phyloP scores from a whole-genome alignment of 208 protist genomes.

The Acanthamoeba quina region DNA sequence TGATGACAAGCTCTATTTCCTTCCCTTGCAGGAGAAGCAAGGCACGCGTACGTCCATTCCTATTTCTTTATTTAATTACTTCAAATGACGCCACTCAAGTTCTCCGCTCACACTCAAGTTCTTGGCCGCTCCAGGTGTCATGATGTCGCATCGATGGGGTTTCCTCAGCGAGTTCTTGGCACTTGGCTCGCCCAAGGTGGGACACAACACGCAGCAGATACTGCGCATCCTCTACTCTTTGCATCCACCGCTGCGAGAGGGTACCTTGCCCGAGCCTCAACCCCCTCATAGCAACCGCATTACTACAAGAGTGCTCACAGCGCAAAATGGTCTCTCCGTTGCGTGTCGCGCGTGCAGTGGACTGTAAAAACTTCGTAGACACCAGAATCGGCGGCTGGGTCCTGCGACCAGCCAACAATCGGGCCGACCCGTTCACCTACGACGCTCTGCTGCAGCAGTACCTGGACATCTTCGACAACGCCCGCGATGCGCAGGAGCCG shows the following conservation, averaged over 20 bases:
- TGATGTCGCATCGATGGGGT: conserved; percentile 8
- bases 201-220: conserved; percentile 25
- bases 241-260: conserved; percentile 5
- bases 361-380: background rate
- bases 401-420: conserved; percentile 11
- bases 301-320: no score
- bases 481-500: background rate
- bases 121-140: background rate
- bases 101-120: no score
- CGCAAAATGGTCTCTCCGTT: background rate
- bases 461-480: conserved; percentile 6
- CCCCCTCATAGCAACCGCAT: background rate
- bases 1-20: conserved; percentile 9
- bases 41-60: background rate
- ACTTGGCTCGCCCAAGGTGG: background rate
- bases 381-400: conserved; percentile 40
- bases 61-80: background rate
- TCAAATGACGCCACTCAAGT: background rate
- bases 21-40: conserved; percentile 13
- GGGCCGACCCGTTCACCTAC: background rate
- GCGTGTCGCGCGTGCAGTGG: background rate
- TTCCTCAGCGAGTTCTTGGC: background rate
- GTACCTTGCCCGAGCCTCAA: background rate
- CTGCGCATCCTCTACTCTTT: conserved; percentile 27
- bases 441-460: conserved; percentile 40